Base-by-base conservation (phyloP, 148 eudicot species). In the Chenopodium album region DNA sequence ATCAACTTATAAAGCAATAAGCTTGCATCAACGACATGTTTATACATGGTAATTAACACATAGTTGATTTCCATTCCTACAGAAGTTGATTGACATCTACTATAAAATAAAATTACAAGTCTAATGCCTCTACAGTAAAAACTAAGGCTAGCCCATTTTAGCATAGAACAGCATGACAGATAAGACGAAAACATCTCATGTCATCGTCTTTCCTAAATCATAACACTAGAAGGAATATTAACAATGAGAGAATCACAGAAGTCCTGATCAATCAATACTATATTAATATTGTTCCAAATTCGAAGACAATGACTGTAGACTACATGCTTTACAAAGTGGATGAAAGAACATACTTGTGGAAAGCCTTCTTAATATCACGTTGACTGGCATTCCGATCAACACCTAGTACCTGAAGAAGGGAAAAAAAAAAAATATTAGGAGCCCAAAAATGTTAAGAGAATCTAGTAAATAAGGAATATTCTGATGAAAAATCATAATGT, bases 341-440 rank as follows among this genome's bases (percentile, higher is more conserved):
- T 44, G 76, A n/a, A 48, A 52, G 76, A 52, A 77, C 91, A 75
- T 96, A 94, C 99, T 91, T 96, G 94, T 96, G 99, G 68, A 96
- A 96, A 70, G 99, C 98, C 84, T 96, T 96, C 84, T 94, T 91
- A 83, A 95, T 91, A 52, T 95, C 98, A 23, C 98, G 90, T 79
- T 92, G 97, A 84, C 90, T 91, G 28, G 99, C 98, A 79, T 79
- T 90, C 76, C 81, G 78, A 67, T 95, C 97, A 82, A 95, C 98
- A 66, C 99, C 99, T 74, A 95, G 90, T 65, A 95, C 93, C 99
- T 95, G 92, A 71, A 70, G 85, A 34, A 41, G 2, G 10, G 31
- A 29, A 69, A 65, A 22, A 13, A 65, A 26, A 19, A 28, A 9
- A 7, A 65, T 5, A 82, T 67, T 56, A 79, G 62, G 75, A 67